phyloP scores from a whole-genome alignment of 1,284 basidiomycete genomes.

The Malassezia slooffiae region DNA sequence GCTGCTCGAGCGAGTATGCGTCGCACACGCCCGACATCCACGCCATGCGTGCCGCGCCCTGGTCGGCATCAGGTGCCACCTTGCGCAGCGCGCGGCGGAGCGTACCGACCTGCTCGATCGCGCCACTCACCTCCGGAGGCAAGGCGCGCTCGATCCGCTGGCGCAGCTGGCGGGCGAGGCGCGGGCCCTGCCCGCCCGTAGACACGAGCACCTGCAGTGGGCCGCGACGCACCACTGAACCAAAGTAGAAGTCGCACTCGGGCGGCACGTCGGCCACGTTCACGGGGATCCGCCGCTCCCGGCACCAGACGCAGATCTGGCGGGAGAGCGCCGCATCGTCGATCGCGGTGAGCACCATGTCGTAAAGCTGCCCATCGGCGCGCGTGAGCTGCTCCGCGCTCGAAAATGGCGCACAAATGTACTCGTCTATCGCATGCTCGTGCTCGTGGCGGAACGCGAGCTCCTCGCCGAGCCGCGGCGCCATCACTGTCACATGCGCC shows the following conservation, averaged over 20 bases:
- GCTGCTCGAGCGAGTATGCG: conserved; percentile 66
- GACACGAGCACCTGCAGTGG: conserved; percentile 91
- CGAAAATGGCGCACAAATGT: conserved; percentile 45
- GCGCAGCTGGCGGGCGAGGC: conserved; percentile 73
- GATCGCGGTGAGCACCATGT: conserved; percentile 89
- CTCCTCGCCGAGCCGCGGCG: conserved; percentile 33
- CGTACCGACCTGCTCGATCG: conserved; percentile 68
- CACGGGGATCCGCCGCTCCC: conserved; percentile 64
- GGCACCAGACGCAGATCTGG: conserved; percentile 61
- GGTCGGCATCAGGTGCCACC: conserved; percentile 62
- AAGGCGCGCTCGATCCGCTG: conserved; percentile 60
- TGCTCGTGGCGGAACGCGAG: conserved; percentile 32
- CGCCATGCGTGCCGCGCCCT: conserved; percentile 69
- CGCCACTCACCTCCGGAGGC: conserved; percentile 63
- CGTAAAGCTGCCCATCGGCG: conserved; percentile 48
- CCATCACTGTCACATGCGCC: conserved; percentile 40
- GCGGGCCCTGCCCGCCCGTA: conserved; percentile 85
- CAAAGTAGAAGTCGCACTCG: conserved; percentile 94
- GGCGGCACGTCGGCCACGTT: conserved; percentile 90
- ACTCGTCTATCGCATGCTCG: conserved; percentile 26
- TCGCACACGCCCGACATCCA: conserved; percentile 92
- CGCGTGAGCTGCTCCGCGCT: conserved; percentile 36
- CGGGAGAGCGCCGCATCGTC: conserved; percentile 67
- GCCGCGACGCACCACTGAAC: conserved; percentile 77
- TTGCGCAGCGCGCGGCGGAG: conserved; percentile 60